Evolutionary conservation across 495 filamentous ascomycete genomes (phyloP), one percentile per base, ranked within the genome.

Genomic region (Hypomontagnella submonticulosa): DNA sequence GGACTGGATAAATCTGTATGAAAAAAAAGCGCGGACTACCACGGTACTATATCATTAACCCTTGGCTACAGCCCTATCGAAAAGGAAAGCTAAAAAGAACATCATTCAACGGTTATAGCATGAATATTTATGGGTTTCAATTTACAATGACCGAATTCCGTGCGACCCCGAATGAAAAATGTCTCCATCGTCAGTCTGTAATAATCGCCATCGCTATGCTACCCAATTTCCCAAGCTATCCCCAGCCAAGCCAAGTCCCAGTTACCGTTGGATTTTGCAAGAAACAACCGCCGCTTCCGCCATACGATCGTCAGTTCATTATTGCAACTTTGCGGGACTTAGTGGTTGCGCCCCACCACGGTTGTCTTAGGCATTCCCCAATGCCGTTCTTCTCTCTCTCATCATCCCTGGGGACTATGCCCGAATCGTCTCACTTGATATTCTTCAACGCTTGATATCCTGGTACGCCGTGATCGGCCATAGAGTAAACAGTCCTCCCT

Each of bases 271-370:
- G 16, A 61, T 51, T 66, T 66, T 60, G 37, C 33, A 61, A 12
- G 4, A 30, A 44, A 56, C 50, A 32, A 27, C 50, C 56, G 57
- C 63, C 56, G 51, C 20, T 61, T 66, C 64, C 64, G 69, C 65
- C 64, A 56, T 69, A 37, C 16, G 40, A 61, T 49, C 63, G 51
- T 48, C 61, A 51, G 43, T 55, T 44, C 56, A 48, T 49, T 27
- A 65, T 59, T 65, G 53, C 52, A 58, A 59, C 47, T 34, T 51
- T 38, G 40, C 33, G 19, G n/a, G 9, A 16, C 38, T 40, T 58
- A 54, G 47, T 55, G 49, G 54, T 33, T 57, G 49, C 54, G 56
- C 61, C 52, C 55, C 66, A 53, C 60, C 40, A 63, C 15, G 27
- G 20, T 10, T 52, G 57, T 57, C 53, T 50, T 57, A 44, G 38